These are phyloP conservation scores for Chlorella sp. DNA, from an alignment of 139 green algal genomes.

Conservation along the genomic window DNA sequence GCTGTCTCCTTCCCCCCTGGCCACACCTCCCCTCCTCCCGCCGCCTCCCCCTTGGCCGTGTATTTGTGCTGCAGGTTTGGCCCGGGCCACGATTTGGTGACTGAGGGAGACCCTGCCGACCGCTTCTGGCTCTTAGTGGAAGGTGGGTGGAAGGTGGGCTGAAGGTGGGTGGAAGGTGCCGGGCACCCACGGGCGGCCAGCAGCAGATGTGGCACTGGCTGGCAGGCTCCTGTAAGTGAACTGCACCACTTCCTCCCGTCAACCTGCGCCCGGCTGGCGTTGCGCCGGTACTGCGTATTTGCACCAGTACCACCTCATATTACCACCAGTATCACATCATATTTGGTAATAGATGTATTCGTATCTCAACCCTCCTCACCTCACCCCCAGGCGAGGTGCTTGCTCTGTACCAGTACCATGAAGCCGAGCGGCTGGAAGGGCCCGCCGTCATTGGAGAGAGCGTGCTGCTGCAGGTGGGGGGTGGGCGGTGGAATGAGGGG, in stretches of 20 bases:
- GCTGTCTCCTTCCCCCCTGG: constrained; percentile 19
- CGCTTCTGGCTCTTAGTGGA: constrained; percentile 45
- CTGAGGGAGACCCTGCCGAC: constrained; percentile 44
- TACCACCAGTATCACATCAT: too few relatives aligned
- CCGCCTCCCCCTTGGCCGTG: not conserved
- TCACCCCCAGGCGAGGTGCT: constrained; percentile 34
- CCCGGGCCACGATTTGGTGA: constrained; percentile 35
- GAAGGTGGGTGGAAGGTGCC: too few relatives aligned
- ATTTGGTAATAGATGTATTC: too few relatives aligned
- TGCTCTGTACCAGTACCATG: constrained; percentile 31
- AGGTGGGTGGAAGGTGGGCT: constrained; percentile 1
- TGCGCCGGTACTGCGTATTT: too few relatives aligned
- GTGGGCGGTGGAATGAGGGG: not conserved
- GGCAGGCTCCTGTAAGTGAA: too few relatives aligned
- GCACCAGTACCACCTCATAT: too few relatives aligned
- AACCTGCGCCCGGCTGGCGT: not conserved
- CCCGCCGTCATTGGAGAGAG: constrained; percentile 18
- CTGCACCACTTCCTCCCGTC: not conserved
- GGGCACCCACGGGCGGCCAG: not conserved
- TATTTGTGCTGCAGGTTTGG: constrained; percentile 19
- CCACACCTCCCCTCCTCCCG: not conserved
- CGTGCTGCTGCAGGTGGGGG: constrained; percentile 28
- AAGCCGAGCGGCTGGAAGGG: constrained; percentile 24
- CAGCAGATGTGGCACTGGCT: not conserved
- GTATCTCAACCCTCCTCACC: not conserved